phyloP scores from a whole-genome alignment of 1,139 yeast species.

The Kazachstania sp. region DNA sequence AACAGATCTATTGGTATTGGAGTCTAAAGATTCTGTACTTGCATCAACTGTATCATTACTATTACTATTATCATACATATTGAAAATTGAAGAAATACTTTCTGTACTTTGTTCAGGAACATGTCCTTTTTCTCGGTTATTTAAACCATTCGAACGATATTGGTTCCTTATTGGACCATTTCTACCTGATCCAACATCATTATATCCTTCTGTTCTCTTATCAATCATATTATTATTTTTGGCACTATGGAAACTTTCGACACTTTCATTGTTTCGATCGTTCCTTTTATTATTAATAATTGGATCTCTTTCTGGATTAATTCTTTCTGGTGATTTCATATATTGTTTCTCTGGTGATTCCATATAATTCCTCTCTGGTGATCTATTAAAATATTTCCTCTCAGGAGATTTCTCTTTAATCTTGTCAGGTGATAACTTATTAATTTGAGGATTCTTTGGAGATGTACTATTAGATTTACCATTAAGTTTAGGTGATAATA shows the following conservation, averaged over 20 bases:
- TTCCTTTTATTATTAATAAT: background rate
- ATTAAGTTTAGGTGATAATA: conserved; percentile 7
- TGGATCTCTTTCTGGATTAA: background rate
- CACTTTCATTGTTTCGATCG: background rate
- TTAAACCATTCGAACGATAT: background rate
- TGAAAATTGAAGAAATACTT: conserved; percentile 1
- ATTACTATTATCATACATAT: conserved; percentile 1
- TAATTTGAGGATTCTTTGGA: background rate
- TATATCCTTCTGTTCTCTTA: no score
- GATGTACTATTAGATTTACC: background rate
- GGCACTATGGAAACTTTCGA: background rate
- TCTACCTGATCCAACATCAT: background rate
- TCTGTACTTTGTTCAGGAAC: background rate
- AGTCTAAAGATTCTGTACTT: background rate
- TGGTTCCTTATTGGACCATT: background rate
- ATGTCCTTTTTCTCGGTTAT: background rate
- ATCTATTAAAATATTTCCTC: background rate
- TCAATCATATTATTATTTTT: background rate
- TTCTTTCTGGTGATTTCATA: background rate
- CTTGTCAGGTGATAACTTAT: background rate
- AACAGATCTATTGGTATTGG: background rate
- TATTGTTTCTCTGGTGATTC: background rate
- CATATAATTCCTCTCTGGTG: background rate
- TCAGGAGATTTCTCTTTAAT: background rate
- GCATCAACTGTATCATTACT: background rate